Evolutionary conservation across 495 filamentous ascomycete genomes (phyloP).

Genomic region (Hypoxylon intermedium): DNA sequence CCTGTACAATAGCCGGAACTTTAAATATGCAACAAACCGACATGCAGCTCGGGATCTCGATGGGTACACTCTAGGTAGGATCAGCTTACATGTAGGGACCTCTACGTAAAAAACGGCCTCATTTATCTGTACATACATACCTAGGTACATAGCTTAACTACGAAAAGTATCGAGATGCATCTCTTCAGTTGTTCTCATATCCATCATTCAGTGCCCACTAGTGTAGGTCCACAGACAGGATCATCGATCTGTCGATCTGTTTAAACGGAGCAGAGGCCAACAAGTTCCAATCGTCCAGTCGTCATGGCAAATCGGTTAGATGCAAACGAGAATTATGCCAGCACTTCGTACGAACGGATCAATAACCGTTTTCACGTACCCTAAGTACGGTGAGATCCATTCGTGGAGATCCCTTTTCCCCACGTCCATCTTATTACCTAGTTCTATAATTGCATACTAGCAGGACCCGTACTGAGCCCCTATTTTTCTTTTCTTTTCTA

Average conservation of each 20-base stretch:
- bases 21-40: constrained; percentile 16
- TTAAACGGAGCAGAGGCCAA: constrained; percentile 26
- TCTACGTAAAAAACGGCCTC: no score
- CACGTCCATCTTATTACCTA: constrained; percentile 21
- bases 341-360: constrained; percentile 18
- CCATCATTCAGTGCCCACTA: constrained; percentile 12
- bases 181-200: constrained; percentile 10
- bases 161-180: background rate
- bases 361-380: constrained; percentile 10
- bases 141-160: background rate
- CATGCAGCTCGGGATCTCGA: background rate
- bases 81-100: no score
- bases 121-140: background rate
- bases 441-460: constrained; percentile 16
- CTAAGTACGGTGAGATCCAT: constrained; percentile 25
- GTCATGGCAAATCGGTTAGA: constrained; percentile 19
- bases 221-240: constrained; percentile 26
- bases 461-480: constrained; percentile 20
- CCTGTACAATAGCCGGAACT: constrained; percentile 16
- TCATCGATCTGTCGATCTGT: constrained; percentile 35
- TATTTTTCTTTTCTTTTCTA: constrained; percentile 14
- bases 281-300: constrained; percentile 18
- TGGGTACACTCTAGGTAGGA: background rate
- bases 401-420: constrained; percentile 32
- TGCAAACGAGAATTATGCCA: constrained; percentile 24